Evolutionary conservation across 139 green algal genomes (phyloP), one percentile per base, ranked within the genome.

Genomic region (Pedinophyceae sp.): DNA sequence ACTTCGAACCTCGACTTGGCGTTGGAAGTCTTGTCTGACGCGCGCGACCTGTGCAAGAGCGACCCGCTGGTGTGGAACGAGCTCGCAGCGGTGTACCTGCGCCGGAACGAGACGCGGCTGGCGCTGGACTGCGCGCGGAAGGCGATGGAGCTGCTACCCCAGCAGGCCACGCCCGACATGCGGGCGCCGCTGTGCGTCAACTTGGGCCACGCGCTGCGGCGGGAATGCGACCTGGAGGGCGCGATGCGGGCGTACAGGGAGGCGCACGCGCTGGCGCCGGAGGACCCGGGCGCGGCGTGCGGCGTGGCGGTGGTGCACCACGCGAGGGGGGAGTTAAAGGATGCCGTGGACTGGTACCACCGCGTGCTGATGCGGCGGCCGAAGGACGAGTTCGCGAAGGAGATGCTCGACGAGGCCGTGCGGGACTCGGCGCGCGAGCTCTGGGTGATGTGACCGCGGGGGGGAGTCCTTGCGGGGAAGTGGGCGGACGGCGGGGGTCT

Each of bases 41-140:
- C 87, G 10, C 69, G 74, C 22, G 45, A 64, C 27, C 66, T 94
- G 27, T 94, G 86, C 65, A 78, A 76, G 17, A 41, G 55, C 18
- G 90, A 98, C 60, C 82, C 90, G 2, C 61, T 85, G 17, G 70
- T 83, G 22, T 75, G 65, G 13, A 80, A 96, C 67, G 88, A 97
- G 79, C 70, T 94, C 30, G 89, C 87, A 3, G 76, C 87, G 30
- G 60, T 96, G 50, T 88, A 74, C 68, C 68, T 67, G 50, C 62
- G 63, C 24, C 54, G 68, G 15, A n/a, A n/a, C 23, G 43, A 79
- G 28, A 73, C 74, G 40, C 30, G 54, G 2, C 52, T 48, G 0
- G 79, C 82, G 2, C 61, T 61, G 27, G 50, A 57, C 28, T 81
- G 70, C 66, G 68, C 91, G 29, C 57, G 56, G n/a, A 56, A 52